Base-by-base conservation (phyloP, 75 land plant species). In the Sequoia sempervirens region DNA sequence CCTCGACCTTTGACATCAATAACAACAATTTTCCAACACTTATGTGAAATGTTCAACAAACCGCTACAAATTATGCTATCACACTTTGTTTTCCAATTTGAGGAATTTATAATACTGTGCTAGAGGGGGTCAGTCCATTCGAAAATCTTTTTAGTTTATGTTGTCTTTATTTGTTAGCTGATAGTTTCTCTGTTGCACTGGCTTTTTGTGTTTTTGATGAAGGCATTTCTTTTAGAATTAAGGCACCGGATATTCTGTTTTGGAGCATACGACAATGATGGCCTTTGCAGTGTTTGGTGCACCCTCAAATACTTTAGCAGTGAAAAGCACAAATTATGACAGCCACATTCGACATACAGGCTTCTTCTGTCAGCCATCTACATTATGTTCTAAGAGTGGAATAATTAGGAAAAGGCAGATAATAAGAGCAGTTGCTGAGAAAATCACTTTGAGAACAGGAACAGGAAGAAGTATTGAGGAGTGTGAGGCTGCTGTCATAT, bases 401-500 rank as follows among this genome's bases (percentile, higher is more conserved):
- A 2, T 32, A 76, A 76, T 2, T 76, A 18, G 46, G 79, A 83
- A 84, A 72, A 85, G 86, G 32, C 40, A 43, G 28, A 56, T 54
- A 11, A 75, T 86, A 72, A 76, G 52, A 66, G 87, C 83, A 36
- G 82, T 87, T 81, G 81, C 83, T 40, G 85, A 85, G 87, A 86
- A 69, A 36, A 47, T 12, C 64, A 86, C 80, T 1, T 46, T 66
- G 85, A 86, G 64, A 40, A 41, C 87, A 26, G 12, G 37, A 38
- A 54, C 86, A 46, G 89, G 86, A 12, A 28, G 45, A 81, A 90
- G 85, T 73, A 90, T 90, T 79, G 95, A 90, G 70, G 98, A 94
- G 83, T 89, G 92, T 53, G 98, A 96, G 84, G 98, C 98, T 11
- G 96, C 92, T 69, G 98, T 94, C 38, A 93, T 93, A 18, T 90